Evolutionary conservation across 1,284 basidiomycete species (phyloP).

Genomic region (Moniliella sp.): DNA sequence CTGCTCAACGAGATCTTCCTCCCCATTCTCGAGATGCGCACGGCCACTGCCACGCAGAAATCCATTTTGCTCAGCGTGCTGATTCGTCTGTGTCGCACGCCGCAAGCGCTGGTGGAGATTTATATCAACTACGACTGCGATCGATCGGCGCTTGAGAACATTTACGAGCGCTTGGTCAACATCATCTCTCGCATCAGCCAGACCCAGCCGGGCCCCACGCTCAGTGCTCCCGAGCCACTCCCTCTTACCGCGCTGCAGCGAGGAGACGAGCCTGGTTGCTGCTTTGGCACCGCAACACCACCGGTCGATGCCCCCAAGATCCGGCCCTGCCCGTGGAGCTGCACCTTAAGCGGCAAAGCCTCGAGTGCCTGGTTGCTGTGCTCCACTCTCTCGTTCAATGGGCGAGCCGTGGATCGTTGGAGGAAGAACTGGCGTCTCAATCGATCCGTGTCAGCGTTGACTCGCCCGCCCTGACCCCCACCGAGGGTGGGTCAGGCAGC

Average conservation of each 20-base stretch:
- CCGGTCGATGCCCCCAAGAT: too few species aligned
- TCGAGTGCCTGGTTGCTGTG: slow-evolving; percentile 29
- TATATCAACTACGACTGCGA: slow-evolving; percentile 34
- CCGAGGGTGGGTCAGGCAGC: not conserved
- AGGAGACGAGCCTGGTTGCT: not conserved
- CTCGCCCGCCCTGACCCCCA: not conserved
- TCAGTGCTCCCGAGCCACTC: slow-evolving; percentile 1
- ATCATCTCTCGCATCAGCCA: slow-evolving; percentile 24
- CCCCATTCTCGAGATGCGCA: slow-evolving; percentile 93
- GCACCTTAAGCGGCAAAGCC: slow-evolving; percentile 25
- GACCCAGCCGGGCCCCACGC: slow-evolving; percentile 8
- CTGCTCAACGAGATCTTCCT: slow-evolving; percentile 95
- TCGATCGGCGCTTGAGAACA: slow-evolving; percentile 28
- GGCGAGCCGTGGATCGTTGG: slow-evolving; percentile 10
- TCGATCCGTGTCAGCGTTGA: not conserved
- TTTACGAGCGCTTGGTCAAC: slow-evolving; percentile 33
- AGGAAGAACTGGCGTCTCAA: slow-evolving; percentile 4
- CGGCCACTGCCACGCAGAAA: slow-evolving; percentile 61
- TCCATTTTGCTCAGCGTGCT: slow-evolving; percentile 24
- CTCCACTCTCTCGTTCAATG: slow-evolving; percentile 28
- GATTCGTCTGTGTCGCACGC: slow-evolving; percentile 26
- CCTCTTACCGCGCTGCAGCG: not conserved
- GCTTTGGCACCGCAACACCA: not conserved
- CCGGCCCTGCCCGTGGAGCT: slow-evolving; percentile 16
- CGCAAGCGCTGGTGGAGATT: slow-evolving; percentile 31